Conservation (phyloP, 768 basidiomycete species). For the Calocera viscosa region DNA sequence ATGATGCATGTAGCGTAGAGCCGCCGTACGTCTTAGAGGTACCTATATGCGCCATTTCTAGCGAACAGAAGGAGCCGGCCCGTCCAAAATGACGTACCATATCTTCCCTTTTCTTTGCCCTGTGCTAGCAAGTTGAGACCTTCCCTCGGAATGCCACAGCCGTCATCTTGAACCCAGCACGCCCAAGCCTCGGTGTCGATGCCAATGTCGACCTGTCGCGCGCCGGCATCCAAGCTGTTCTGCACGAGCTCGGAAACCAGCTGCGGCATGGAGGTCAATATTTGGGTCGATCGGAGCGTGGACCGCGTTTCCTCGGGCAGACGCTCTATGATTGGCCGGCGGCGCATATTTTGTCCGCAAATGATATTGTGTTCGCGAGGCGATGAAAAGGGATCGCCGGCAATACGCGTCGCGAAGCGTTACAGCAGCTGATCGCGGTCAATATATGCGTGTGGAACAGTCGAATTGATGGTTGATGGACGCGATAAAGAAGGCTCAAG, state of each 20-base stretch:
- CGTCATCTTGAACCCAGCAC: slow-evolving; percentile 79
- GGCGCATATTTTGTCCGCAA: not conserved
- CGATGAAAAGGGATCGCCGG: not conserved
- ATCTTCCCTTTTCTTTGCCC: slow-evolving; percentile 44
- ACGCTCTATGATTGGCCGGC: slow-evolving; percentile 18
- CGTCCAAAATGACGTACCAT: slow-evolving; percentile 42
- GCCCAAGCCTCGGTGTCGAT: slow-evolving; percentile 66
- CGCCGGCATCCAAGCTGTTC: slow-evolving; percentile 76
- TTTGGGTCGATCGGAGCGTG: slow-evolving; percentile 67
- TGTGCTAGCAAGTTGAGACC: slow-evolving; percentile 44
- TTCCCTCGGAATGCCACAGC: slow-evolving; percentile 55
- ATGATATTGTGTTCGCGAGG: not conserved
- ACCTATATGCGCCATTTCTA: slow-evolving; percentile 31
- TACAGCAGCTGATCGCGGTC: not conserved
- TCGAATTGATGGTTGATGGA: not conserved
- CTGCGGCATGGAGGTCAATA: slow-evolving; percentile 69
- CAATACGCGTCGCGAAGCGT: not conserved
- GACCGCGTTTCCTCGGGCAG: slow-evolving; percentile 50
- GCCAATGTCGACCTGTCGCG: slow-evolving; percentile 55
- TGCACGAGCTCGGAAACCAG: slow-evolving; percentile 77
- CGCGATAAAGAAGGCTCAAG: not conserved
- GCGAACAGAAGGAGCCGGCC: not conserved
- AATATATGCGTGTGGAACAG: not conserved
- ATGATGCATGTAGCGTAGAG: slow-evolving; percentile 38
- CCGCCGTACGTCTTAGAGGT: slow-evolving; percentile 58